Conservation (phyloP, 73 alveolate genomes). For the Paramecium primaurelia region DNA sequence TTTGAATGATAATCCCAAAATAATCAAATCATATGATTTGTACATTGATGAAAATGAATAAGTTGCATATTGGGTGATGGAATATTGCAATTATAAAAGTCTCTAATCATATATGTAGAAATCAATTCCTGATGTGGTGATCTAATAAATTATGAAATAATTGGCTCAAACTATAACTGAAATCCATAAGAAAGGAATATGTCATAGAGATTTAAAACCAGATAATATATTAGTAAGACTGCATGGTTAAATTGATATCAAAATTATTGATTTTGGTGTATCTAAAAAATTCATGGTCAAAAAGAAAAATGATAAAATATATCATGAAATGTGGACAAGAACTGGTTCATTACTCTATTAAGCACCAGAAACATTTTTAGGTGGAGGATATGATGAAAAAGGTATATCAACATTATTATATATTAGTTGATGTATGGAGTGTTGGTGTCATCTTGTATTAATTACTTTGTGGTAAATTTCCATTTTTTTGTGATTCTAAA, state of each 20-base stretch:
- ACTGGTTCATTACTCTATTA: not conserved
- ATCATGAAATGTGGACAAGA: conserved; percentile 46
- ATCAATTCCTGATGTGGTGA: not conserved
- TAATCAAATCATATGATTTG: conserved; percentile 22
- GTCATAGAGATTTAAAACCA: conserved; percentile 72
- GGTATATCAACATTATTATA: not conserved
- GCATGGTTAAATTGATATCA: not conserved
- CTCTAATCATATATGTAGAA: not conserved
- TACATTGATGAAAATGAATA: not conserved
- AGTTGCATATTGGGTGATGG: conserved; percentile 28
- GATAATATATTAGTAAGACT: conserved; percentile 58
- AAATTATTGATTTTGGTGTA: conserved; percentile 38
- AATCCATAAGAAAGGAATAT: conserved; percentile 65
- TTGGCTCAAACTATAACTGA: conserved; percentile 23
- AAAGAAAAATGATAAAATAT: not conserved
- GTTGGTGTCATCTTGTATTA: conserved; percentile 21
- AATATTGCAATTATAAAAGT: not conserved
- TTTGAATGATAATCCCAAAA: not conserved
- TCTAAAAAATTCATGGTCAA: not conserved
- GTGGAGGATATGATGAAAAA: conserved; percentile 31
- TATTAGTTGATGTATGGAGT: conserved; percentile 44
- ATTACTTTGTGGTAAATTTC: conserved; percentile 7
- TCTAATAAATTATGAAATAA: not conserved
- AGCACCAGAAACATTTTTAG: conserved; percentile 41
- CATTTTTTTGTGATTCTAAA: not conserved